Evolutionary conservation across 2,329 filamentous ascomycete species (phyloP), one percentile per base, ranked within the genome.

Genomic region (Penicillium vulpinum): DNA sequence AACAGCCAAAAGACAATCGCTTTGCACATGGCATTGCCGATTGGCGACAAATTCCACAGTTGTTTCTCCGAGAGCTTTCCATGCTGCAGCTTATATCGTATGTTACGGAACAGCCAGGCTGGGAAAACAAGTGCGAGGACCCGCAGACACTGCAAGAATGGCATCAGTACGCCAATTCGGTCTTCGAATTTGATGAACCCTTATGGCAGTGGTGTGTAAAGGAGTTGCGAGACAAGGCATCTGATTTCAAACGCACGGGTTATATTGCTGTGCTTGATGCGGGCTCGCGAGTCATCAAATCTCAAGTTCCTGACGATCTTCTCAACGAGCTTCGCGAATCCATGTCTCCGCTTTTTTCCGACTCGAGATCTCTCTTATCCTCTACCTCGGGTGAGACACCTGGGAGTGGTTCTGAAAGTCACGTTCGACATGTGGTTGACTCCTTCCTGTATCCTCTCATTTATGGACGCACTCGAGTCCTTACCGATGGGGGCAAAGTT

Each of bases 161-260:
- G 52, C 46, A 50, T 29, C 36, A 31, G 52, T 46, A 55, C 22
- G 52, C 52, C 21, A 29, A 28, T 55, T 49, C 31, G 9, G 28
- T 55, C 39, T 55, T 55, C 11, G 52, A 55, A 45, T 39, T 55
- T 29, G 39, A 44, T 35, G 52, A 55, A 43, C 33, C 22, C 46
- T 49, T 39, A 43, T 55, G 52, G 52, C 38, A 55, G 52, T 55
- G 52, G 52, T 55, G 52, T 55, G 52, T 55, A n/a, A 41, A 44
- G 29, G 52, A 55, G 39, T 22, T 55, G 29, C 45, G 24, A 49
- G 45, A 50, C 45, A 55, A 55, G 31, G 52, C 46, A 5, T 22
- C 24, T 36, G 46, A 55, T 44, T 55, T 55, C 39, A 26, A 50
- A 50, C 52, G 52, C 24, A 50, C 52, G 22, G 52, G 52, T 31